Evolutionary conservation across 192 early-diverging fungal species (phyloP).

Genomic region (Pilaira anomala): DNA sequence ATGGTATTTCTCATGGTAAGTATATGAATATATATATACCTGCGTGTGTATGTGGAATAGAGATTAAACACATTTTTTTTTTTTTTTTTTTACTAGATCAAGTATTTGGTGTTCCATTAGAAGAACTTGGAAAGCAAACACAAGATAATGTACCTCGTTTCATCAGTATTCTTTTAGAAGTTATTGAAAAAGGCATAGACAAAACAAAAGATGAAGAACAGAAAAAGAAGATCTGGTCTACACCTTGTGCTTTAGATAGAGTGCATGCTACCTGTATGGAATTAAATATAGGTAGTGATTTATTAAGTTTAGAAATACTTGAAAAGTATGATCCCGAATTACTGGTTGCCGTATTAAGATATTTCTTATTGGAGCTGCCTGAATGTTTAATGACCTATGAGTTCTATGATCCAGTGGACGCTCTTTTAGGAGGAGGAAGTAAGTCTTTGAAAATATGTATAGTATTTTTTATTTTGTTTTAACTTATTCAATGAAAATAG

Average conservation of each 20-base stretch:
- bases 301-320: conserved; percentile 53
- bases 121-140: conserved; percentile 59
- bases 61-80: too few relatives aligned
- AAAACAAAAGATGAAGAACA: conserved; percentile 24
- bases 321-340: conserved; percentile 53
- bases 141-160: conserved; percentile 60
- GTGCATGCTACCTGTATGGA: conserved; percentile 64
- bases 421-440: conserved; percentile 59
- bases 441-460: neutral
- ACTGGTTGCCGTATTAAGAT: conserved; percentile 56
- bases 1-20: conserved; percentile 60
- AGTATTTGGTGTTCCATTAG: conserved; percentile 73
- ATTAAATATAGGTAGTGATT: conserved; percentile 56
- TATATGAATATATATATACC: neutral
- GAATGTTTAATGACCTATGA: conserved; percentile 65
- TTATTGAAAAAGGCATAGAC: conserved; percentile 50
- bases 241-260: conserved; percentile 48
- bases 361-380: conserved; percentile 73
- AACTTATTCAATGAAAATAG: neutral
- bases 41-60: neutral
- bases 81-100: conserved; percentile 48
- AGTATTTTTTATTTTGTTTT: neutral
- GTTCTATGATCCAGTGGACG: conserved; percentile 64
- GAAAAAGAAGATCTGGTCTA: conserved; percentile 59
- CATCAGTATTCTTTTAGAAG: conserved; percentile 55